Evolutionary conservation across 2,329 filamentous ascomycete genomes (phyloP).

Genomic region (Apiospora saccharicola): DNA sequence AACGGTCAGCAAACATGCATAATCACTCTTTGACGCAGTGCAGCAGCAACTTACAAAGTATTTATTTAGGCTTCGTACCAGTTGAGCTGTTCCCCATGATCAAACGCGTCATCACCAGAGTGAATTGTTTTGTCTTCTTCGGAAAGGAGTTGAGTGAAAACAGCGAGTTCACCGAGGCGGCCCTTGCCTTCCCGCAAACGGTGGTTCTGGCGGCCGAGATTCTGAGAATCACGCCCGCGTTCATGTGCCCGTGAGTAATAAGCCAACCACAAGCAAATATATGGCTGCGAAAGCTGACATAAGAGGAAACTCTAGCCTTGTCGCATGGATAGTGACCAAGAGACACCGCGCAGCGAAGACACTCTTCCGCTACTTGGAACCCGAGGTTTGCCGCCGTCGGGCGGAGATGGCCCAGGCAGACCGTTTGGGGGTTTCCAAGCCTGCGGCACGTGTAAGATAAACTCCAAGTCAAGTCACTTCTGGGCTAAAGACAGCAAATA

Average conservation of each 20-base stretch:
- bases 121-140: slow-evolving; percentile 19
- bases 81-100: slow-evolving; percentile 24
- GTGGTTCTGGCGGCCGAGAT: slow-evolving; percentile 1
- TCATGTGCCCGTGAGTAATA: slow-evolving; percentile 1
- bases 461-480: not conserved
- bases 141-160: slow-evolving; percentile 19
- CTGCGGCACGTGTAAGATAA: not conserved
- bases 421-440: not conserved
- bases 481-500: not conserved
- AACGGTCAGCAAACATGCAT: not conserved
- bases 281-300: not conserved
- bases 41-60: not conserved
- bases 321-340: not conserved
- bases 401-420: not conserved
- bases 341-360: not conserved
- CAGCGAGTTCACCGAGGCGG: slow-evolving; percentile 3
- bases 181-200: slow-evolving; percentile 6
- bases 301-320: not conserved
- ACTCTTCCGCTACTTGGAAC: slow-evolving; percentile 9
- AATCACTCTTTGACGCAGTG: not conserved
- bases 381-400: not conserved
- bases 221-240: not conserved
- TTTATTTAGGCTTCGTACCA: slow-evolving; percentile 8
- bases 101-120: not conserved
- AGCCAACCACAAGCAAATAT: too few relatives aligned